Base-by-base conservation (phyloP, 2,329 filamentous ascomycete species). In the Scedosporium aurantiacum region DNA sequence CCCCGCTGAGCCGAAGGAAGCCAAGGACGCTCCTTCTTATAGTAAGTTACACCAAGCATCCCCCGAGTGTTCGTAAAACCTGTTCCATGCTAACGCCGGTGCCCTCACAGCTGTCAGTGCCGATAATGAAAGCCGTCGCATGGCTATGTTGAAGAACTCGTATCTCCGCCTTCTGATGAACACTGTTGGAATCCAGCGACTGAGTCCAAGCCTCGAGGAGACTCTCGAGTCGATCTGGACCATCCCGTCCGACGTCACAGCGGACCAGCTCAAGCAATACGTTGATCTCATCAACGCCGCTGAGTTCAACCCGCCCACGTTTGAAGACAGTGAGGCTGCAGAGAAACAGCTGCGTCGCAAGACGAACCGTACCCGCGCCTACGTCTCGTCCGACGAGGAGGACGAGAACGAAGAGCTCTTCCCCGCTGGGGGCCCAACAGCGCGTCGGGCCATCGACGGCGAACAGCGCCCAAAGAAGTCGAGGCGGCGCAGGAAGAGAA, bases 121-220 rank as follows among this genome's bases (percentile, higher is more conserved):
- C 0, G 84, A 88, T 62, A 84, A 82, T 50, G 83, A 89, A 55
- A 79, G 82, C 57, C 84, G 86, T 47, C 85, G 86, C 58, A 81
- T 80, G 23, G 88, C 90, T 27, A 86, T 96, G 74, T 95, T 95
- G 77, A 95, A 91, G 70, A 95, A 97, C 72, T 86, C 89, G 8
- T 87, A 93, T 68, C 80, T 97, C 2, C 88, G 92, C 40, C 84
- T 97, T 1, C 81, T 99, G 3, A 88, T 97, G 82, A 87, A 80
- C 1, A 79, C 94, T 0, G 79, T 88, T 18, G 89, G 89, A 0
- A 83, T 95, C 64, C 80, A 88, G 67, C 80, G 86, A 3, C 72
- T 81, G 7, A 73, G 74, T 0, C 76, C 79, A 0, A 72, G 72
- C 0, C 68, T 79, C 3, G 86, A 91, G 50, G 90, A 96, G 68